Conservation (phyloP, 192 early-diverging fungal genomes). For the Umbelopsis sp. region DNA sequence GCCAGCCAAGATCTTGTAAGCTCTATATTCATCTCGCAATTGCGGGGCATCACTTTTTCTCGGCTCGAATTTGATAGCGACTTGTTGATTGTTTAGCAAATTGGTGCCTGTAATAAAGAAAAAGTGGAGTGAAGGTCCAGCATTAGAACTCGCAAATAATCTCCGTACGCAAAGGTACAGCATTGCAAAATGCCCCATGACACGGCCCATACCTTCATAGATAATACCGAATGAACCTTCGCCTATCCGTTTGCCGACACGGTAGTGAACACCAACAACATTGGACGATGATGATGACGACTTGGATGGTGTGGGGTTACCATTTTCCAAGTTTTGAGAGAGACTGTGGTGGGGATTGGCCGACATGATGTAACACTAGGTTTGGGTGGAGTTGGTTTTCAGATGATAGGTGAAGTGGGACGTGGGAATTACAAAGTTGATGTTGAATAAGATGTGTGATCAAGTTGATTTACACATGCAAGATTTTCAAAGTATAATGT, state of each 20-base stretch:
- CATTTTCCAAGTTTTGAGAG: slow-evolving; percentile 3
- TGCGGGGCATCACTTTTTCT: slow-evolving; percentile 97
- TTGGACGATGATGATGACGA: slow-evolving; percentile 29
- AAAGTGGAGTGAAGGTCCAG: neutral
- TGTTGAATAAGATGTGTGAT: neutral
- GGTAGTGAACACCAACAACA: slow-evolving; percentile 95
- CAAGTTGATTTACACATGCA: slow-evolving; percentile 2
- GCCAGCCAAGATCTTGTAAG: slow-evolving; percentile 91
- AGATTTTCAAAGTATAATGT: neutral
- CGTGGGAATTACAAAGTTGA: neutral
- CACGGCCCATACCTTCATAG: slow-evolving; percentile 81
- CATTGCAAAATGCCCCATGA: neutral
- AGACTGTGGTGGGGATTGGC: slow-evolving; percentile 13
- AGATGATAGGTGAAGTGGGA: neutral
- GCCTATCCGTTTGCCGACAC: slow-evolving; percentile 96
- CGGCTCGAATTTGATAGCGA: slow-evolving; percentile 98
- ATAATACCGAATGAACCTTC: slow-evolving; percentile 99
- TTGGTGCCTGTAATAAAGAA: slow-evolving; percentile 65
- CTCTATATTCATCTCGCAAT: slow-evolving; percentile 93
- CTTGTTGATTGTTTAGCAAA: slow-evolving; percentile 87
- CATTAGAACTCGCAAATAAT: slow-evolving; percentile 8
- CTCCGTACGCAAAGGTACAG: neutral
- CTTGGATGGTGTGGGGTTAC: neutral
- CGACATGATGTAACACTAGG: neutral
- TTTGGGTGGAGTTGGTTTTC: neutral